Evolutionary conservation across 768 basidiomycete genomes (phyloP).

Genomic region (Polyporus arcularius): DNA sequence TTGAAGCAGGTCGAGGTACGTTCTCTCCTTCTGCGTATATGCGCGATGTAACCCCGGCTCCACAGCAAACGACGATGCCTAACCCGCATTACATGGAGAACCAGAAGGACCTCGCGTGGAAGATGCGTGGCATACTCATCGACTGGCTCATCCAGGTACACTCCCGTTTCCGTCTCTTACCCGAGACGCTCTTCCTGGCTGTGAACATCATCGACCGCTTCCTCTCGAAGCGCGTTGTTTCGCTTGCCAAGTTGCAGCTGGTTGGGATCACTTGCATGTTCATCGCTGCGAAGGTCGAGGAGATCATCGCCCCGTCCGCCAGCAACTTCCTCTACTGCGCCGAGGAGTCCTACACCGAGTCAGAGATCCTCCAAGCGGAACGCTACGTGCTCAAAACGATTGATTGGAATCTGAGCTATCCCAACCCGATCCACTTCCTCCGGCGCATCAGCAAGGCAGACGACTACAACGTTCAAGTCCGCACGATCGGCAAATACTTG

Average conservation of each 20-base stretch:
- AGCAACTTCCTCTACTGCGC: constrained; percentile 78
- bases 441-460: constrained; percentile 92
- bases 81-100: constrained; percentile 82
- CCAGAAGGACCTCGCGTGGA: constrained; percentile 86
- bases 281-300: constrained; percentile 90
- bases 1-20: constrained; percentile 81
- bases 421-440: constrained; percentile 88
- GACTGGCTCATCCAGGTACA: constrained; percentile 97
- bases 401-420: constrained; percentile 83
- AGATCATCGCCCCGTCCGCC: constrained; percentile 86
- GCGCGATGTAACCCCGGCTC: constrained; percentile 12
- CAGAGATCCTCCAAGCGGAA: constrained; percentile 88
- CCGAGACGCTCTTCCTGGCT: constrained; percentile 90
- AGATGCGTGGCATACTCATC: constrained; percentile 84
- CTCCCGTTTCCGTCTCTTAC: constrained; percentile 78
- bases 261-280: constrained; percentile 89
- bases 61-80: constrained; percentile 75
- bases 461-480: constrained; percentile 79
- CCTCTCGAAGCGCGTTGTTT: constrained; percentile 58
- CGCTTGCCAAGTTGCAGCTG: constrained; percentile 66
- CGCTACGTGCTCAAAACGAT: constrained; percentile 84
- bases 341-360: constrained; percentile 72
- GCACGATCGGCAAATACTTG: constrained; percentile 90
- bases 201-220: constrained; percentile 80
- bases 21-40: constrained; percentile 9